Conservation (phyloP, 2,329 filamentous ascomycete genomes). For the Cladosporium sphaerospermum region DNA sequence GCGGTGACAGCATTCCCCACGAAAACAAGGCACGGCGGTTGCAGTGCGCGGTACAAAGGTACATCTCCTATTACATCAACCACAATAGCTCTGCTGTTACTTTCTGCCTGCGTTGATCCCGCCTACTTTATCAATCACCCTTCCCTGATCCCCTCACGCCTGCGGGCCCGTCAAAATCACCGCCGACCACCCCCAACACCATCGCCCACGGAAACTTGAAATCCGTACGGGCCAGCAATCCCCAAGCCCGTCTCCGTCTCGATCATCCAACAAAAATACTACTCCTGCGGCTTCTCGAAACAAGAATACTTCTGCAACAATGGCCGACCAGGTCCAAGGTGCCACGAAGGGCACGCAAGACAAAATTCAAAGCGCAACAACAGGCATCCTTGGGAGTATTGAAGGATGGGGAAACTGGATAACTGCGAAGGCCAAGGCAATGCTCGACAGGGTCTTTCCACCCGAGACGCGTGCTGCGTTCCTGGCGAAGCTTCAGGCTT, state of each 20-base stretch:
- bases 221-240: conserved; percentile 19
- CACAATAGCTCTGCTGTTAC: background rate
- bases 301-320: conserved; percentile 10
- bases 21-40: conserved; percentile 2
- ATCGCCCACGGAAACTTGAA: conserved; percentile 25
- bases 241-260: conserved; percentile 20
- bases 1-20: conserved; percentile 9
- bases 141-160: background rate
- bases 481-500: conserved; percentile 47
- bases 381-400: conserved; percentile 24
- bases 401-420: conserved; percentile 24
- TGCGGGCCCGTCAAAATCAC: background rate
- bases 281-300: background rate
- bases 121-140: background rate
- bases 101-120: background rate
- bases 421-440: conserved; percentile 25
- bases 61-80: background rate
- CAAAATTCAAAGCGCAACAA: conserved; percentile 23
- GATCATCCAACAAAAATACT: conserved; percentile 6
- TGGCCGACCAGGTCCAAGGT: conserved; percentile 21
- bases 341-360: conserved; percentile 21
- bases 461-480: conserved; percentile 55
- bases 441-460: conserved; percentile 50
- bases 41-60: conserved; percentile 4
- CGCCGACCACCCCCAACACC: conserved; percentile 4